These are phyloP conservation scores for Nissolia schottii DNA, from an alignment of 306 rosid species.

Conservation along the genomic window DNA sequence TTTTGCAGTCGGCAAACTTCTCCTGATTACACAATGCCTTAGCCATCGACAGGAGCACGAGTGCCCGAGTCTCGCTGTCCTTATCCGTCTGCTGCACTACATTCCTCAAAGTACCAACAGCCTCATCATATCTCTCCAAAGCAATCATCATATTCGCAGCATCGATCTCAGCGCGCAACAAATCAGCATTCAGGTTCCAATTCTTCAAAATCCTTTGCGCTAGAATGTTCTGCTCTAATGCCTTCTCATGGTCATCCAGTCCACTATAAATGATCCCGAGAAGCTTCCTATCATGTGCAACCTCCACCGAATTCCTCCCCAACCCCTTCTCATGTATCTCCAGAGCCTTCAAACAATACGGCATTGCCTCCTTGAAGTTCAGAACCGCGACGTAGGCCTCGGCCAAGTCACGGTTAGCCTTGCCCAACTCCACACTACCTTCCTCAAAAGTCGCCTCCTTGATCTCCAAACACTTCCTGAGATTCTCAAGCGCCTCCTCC, in stretches of 20 bases:
- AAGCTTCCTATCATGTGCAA: slow-evolving; percentile 73
- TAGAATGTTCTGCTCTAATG: slow-evolving; percentile 78
- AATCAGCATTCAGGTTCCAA: slow-evolving; percentile 74
- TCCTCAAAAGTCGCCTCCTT: slow-evolving; percentile 73
- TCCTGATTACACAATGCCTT: slow-evolving; percentile 81
- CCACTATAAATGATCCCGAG: slow-evolving; percentile 79
- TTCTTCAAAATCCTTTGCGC: slow-evolving; percentile 73
- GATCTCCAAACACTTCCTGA: slow-evolving; percentile 76
- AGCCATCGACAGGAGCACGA: slow-evolving; percentile 79
- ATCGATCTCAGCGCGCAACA: slow-evolving; percentile 74
- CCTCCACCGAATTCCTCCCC: slow-evolving; percentile 84
- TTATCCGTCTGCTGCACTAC: slow-evolving; percentile 59
- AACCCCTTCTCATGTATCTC: slow-evolving; percentile 58
- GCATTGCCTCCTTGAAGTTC: slow-evolving; percentile 73
- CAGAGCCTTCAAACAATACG: slow-evolving; percentile 73
- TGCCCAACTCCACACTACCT: slow-evolving; percentile 68
- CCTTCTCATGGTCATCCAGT: slow-evolving; percentile 84
- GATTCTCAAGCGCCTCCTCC: slow-evolving; percentile 83
- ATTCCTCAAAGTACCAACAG: slow-evolving; percentile 63
- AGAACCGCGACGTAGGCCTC: slow-evolving; percentile 74
- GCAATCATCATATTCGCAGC: slow-evolving; percentile 94
- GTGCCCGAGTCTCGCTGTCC: slow-evolving; percentile 72
- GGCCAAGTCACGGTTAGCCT: slow-evolving; percentile 65
- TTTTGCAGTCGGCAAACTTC: slow-evolving; percentile 56
- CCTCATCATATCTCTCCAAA: slow-evolving; percentile 68